Percentiles rank a stretch among this genome's conserved stretches.
These are phyloP conservation scores for Iris pallida DNA, from an alignment of 116 monocot genomes.

Conservation along the genomic window DNA sequence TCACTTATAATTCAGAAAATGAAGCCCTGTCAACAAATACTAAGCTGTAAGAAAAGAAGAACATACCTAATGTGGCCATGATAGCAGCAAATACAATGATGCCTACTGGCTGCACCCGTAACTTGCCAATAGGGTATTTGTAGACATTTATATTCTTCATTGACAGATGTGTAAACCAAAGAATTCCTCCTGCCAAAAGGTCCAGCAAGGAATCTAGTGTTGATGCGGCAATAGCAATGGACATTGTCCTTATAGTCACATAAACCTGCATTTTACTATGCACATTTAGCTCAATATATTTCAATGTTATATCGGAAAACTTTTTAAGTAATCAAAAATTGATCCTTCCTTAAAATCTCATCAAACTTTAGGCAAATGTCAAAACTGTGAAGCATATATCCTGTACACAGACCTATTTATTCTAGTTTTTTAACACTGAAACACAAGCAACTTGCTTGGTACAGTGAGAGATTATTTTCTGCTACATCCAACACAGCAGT, in stretches of 20 bases:
- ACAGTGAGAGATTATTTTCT: too few relatives aligned
- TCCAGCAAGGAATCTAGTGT: slow-evolving; percentile 92
- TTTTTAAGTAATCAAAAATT: too few relatives aligned
- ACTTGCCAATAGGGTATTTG: slow-evolving; percentile 88
- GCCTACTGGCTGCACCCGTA: slow-evolving; percentile 92
- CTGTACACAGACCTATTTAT: too few relatives aligned
- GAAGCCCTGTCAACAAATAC: too few relatives aligned
- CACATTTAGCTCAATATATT: neutral
- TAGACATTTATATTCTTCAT: slow-evolving; percentile 92
- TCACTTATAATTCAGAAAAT: too few relatives aligned
- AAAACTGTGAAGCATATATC: too few relatives aligned
- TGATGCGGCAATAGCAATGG: slow-evolving; percentile 91
- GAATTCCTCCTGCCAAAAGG: slow-evolving; percentile 93
- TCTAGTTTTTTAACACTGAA: too few relatives aligned
- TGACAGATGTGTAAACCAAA: slow-evolving; percentile 93
- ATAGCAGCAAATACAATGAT: slow-evolving; percentile 94
- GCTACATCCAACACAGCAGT: too few relatives aligned
- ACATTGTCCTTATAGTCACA: slow-evolving; percentile 87
- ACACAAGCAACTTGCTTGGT: too few relatives aligned
- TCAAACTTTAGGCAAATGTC: too few relatives aligned
- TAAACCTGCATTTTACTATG: slow-evolving; percentile 42
- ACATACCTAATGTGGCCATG: slow-evolving; percentile 89
- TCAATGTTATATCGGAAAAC: too few relatives aligned
- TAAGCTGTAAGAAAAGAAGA: neutral
- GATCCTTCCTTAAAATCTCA: too few relatives aligned